Evolutionary conservation across 164 flowering plant genomes (phyloP), one percentile per base, ranked within the genome.

Genomic region (Annona cherimola): DNA sequence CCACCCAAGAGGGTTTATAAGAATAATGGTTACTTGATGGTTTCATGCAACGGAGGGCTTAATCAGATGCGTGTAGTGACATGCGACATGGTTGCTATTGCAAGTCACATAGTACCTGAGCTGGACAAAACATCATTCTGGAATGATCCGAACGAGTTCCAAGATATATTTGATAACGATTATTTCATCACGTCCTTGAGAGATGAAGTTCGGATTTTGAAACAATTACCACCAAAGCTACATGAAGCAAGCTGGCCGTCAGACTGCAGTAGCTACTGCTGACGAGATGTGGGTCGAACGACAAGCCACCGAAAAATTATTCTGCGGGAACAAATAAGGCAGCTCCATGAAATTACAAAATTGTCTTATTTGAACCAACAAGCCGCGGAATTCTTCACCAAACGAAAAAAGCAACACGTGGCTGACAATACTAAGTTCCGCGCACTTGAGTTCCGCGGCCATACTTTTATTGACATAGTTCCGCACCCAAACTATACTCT

Each of bases 61-160:
- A 92, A 92, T 81, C 94, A 93, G 82, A 93, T 93, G 98, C 85
- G 96, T 72, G 82, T 95, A 70, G 98, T 95, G 99, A 92, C 93
- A 35, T 95, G 99, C 78, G 99, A 92, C 76, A 95, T 95, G 98
- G 99, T 95, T 57, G 82, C 97, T 40, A 88, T 92, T 80, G 99
- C 98, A 62, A 87, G 98, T 79, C 80, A 87, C 76, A 87, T 95
- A 63, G 94, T 95, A 18, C 99, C 99, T 2, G 97, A 95, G 79
- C 87, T 95, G 68, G 99, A 95, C 79, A 95, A 91, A 79, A 81
- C 94, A 61, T 95, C 99, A 43, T 95, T 92, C 45, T 92, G 98
- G 99, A 84, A 83, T 73, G 99, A 95, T 81, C 97, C 96, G 4
- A 95, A 97, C 78, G 96, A 94, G 60, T 94, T 94, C 71, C 73